phyloP scores from a whole-genome alignment of 352 stramenopile species.

The Pythium phragmiticola region DNA sequence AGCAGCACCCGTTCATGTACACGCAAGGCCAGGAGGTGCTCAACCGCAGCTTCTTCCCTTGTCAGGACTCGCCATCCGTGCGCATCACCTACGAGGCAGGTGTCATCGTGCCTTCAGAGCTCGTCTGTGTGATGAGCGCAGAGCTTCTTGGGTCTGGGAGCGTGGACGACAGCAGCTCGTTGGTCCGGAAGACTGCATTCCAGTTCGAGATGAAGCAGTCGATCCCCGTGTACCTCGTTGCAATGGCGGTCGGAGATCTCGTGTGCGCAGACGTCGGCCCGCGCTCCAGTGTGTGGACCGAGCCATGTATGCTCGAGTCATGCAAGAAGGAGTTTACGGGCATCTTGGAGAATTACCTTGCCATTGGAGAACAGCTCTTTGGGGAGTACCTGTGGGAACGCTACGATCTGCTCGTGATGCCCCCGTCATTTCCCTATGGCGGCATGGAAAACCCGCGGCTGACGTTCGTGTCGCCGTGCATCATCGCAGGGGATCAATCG shows the following conservation, averaged over 20 bases:
- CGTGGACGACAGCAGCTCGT: constrained; percentile 11
- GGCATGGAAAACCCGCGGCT: constrained; percentile 97
- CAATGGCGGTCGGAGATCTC: constrained; percentile 80
- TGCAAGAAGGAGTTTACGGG: constrained; percentile 72
- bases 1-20: constrained; percentile 77
- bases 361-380: constrained; percentile 72
- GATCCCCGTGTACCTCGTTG: constrained; percentile 83
- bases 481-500: constrained; percentile 77
- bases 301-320: constrained; percentile 78
- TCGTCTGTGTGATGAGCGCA: constrained; percentile 89
- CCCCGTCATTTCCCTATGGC: constrained; percentile 93
- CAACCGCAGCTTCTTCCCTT: constrained; percentile 84
- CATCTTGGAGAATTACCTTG: constrained; percentile 72
- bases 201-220: constrained; percentile 81
- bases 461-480: constrained; percentile 82
- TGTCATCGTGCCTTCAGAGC: constrained; percentile 89
- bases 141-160: constrained; percentile 38
- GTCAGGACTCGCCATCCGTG: constrained; percentile 92
- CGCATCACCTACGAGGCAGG: constrained; percentile 95
- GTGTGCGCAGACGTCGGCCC: constrained; percentile 62
- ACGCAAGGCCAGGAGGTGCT: constrained; percentile 86
- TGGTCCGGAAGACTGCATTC: constrained; percentile 35
- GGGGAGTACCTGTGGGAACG: constrained; percentile 83
- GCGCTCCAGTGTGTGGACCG: constrained; percentile 78
- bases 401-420: constrained; percentile 86